These are phyloP conservation scores for Pseudozyma sp. DNA, from an alignment of 1,284 basidiomycete species.

Conservation along the genomic window DNA sequence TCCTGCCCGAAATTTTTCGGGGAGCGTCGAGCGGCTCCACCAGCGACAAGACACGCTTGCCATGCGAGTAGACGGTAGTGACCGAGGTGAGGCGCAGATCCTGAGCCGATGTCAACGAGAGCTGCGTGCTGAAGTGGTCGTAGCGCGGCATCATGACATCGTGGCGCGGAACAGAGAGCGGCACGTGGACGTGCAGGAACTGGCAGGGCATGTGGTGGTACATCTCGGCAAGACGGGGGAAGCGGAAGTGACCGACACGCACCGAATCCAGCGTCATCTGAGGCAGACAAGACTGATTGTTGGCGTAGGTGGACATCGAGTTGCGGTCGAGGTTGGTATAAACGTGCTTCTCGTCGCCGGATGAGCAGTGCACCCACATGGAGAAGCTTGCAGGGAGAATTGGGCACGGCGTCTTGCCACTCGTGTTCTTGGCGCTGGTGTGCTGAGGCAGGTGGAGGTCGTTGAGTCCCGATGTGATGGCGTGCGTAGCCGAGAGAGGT, in stretches of 20 bases:
- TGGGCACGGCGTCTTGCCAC: slow-evolving; percentile 46
- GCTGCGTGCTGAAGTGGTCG: slow-evolving; percentile 63
- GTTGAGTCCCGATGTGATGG: slow-evolving; percentile 61
- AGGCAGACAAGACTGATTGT: slow-evolving; percentile 54
- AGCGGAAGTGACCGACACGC: slow-evolving; percentile 59
- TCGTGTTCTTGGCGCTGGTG: slow-evolving; percentile 43
- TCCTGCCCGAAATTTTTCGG: slow-evolving; percentile 57
- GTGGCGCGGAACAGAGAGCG: slow-evolving; percentile 67
- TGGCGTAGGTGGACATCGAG: slow-evolving; percentile 55
- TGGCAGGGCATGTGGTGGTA: slow-evolving; percentile 68
- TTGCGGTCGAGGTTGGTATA: slow-evolving; percentile 64
- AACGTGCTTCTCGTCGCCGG: slow-evolving; percentile 62
- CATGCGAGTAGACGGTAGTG: slow-evolving; percentile 69
- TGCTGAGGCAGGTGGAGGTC: slow-evolving; percentile 53
- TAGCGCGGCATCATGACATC: slow-evolving; percentile 58
- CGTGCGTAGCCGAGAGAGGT: slow-evolving; percentile 56
- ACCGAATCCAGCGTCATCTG: slow-evolving; percentile 56
- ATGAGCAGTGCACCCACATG: slow-evolving; percentile 66
- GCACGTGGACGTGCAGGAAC: slow-evolving; percentile 69
- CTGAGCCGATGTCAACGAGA: slow-evolving; percentile 62
- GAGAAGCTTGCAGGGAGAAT: slow-evolving; percentile 65
- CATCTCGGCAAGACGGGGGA: slow-evolving; percentile 68
- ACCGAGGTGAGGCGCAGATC: slow-evolving; percentile 62
- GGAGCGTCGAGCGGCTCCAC: slow-evolving; percentile 65
- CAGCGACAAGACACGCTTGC: slow-evolving; percentile 65